Evolutionary conservation across 345 rosid genomes (phyloP).

Genomic region (Schrenkiella parvula): DNA sequence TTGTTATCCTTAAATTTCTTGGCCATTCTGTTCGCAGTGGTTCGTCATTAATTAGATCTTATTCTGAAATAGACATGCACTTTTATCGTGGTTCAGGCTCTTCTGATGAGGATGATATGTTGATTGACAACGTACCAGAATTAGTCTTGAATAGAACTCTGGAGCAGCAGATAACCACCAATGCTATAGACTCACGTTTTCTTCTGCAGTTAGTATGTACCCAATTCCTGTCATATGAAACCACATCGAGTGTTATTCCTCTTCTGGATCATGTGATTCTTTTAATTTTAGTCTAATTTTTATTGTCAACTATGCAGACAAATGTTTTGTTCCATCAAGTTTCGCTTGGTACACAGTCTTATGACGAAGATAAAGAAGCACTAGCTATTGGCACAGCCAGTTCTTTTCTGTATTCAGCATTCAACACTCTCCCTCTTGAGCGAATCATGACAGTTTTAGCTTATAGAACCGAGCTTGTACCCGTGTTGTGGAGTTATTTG

Average conservation of each 20-base stretch:
- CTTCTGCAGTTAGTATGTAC: constrained; percentile 83
- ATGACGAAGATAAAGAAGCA: constrained; percentile 59
- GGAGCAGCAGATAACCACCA: constrained; percentile 61
- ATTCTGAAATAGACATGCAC: constrained; percentile 5
- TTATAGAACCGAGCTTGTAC: constrained; percentile 89
- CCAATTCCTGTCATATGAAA: constrained; percentile 19
- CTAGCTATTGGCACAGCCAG: constrained; percentile 89
- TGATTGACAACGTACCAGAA: constrained; percentile 46
- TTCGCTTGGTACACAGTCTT: constrained; percentile 31
- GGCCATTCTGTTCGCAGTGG: constrained; percentile 2
- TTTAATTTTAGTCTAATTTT: constrained; percentile 6
- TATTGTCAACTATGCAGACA: constrained; percentile 53
- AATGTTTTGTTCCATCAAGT: constrained; percentile 66
- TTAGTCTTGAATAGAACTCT: constrained; percentile 52
- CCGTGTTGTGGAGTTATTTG: constrained; percentile 89
- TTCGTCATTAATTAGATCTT: constrained; percentile 8
- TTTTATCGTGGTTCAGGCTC: constrained; percentile 48
- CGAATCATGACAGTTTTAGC: constrained; percentile 86
- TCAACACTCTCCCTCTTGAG: constrained; percentile 76
- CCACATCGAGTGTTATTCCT: constrained; percentile 5
- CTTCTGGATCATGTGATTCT: constrained; percentile 7
- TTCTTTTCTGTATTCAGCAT: constrained; percentile 80
- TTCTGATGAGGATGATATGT: constrained; percentile 65
- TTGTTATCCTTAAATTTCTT: not conserved
- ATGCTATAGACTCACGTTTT: constrained; percentile 78